Evolutionary conservation across 495 filamentous ascomycete species (phyloP).

Genomic region (Talaromyces stipitatus): DNA sequence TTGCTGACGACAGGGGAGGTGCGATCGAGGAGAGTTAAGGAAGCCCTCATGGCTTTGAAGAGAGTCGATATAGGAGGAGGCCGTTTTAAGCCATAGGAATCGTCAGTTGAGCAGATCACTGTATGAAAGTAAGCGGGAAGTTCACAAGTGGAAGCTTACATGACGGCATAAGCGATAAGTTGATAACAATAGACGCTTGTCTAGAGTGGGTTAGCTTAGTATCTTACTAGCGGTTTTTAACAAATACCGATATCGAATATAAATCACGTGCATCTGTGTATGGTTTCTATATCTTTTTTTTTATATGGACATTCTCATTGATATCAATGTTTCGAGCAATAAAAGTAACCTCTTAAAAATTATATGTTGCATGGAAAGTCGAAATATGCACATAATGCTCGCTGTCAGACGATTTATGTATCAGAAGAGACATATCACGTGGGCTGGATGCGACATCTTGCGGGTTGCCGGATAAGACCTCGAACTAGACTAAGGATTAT

Average conservation of each 20-base stretch:
- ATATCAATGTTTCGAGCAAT: no score
- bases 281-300: no score
- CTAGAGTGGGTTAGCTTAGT: not conserved
- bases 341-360: no score
- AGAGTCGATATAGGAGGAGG: not conserved
- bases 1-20: not conserved
- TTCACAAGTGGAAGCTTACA: not conserved
- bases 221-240: not conserved
- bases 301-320: no score
- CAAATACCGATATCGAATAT: not conserved
- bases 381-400: not conserved
- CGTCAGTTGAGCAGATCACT: not conserved
- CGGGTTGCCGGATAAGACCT: no score
- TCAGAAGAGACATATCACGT: not conserved
- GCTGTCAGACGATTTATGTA: not conserved
- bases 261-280: not conserved
- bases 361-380: no score
- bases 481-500: not conserved
- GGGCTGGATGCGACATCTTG: no score
- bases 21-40: not conserved
- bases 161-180: slow-evolving; percentile 4
- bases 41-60: slow-evolving; percentile 1
- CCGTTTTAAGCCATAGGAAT: not conserved
- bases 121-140: not conserved
- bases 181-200: not conserved